These are phyloP conservation scores for Pythium periplocum DNA, from an alignment of 352 stramenopile genomes.

Conservation along the genomic window DNA sequence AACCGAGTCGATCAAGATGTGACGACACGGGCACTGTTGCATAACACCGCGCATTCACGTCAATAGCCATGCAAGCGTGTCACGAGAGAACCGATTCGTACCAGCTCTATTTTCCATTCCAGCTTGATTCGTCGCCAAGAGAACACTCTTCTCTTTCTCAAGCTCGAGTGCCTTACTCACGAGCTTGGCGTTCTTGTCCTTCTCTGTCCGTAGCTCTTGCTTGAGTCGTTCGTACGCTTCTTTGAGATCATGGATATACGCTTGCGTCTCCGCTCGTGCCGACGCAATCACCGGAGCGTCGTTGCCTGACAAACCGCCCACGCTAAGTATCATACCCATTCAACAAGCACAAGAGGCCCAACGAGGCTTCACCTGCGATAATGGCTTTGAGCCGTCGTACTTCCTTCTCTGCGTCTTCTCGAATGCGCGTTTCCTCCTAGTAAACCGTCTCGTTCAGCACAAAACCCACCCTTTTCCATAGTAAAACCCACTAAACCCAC, in stretches of 20 bases:
- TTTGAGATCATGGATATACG: conserved; percentile 59
- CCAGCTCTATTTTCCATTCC: no score
- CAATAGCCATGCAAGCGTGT: no score
- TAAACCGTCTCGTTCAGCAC: background rate
- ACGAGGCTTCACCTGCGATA: conserved; percentile 29
- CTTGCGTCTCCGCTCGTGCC: conserved; percentile 52
- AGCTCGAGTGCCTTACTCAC: conserved; percentile 64
- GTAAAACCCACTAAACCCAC: conserved; percentile 13
- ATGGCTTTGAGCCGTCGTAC: conserved; percentile 60
- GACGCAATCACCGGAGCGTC: conserved; percentile 43
- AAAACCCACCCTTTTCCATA: background rate
- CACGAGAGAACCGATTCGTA: no score
- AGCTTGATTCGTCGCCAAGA: conserved; percentile 12
- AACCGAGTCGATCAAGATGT: no score
- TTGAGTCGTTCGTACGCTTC: conserved; percentile 48
- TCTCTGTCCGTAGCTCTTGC: conserved; percentile 61
- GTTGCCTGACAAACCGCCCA: conserved; percentile 24
- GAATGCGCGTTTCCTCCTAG: conserved; percentile 68
- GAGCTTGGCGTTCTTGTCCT: conserved; percentile 72
- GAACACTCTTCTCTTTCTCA: conserved; percentile 60
- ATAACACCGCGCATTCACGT: no score
- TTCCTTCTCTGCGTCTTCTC: conserved; percentile 71
- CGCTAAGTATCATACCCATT: background rate
- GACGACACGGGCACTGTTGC: no score
- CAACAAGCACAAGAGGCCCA: no score